Percentiles rank a stretch among this genome's conserved stretches.
phyloP scores from a whole-genome alignment of 1,139 yeast species.

The Geotrichum klebahnii region DNA sequence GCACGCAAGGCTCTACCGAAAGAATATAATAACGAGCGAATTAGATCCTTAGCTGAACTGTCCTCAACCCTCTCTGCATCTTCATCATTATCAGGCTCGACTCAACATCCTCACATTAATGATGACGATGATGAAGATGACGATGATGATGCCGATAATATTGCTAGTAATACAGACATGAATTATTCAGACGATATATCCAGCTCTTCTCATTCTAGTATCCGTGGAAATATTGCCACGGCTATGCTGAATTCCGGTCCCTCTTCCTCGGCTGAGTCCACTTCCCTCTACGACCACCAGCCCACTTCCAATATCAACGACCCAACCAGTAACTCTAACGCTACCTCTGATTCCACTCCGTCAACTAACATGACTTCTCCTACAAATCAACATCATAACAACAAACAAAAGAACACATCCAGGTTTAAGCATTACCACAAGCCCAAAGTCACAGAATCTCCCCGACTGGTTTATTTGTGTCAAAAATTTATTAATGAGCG shows the following conservation, averaged over 20 bases:
- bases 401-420: constrained; percentile 11
- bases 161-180: constrained; percentile 11
- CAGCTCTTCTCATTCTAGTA: not conserved
- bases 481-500: constrained; percentile 46
- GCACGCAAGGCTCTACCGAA: constrained; percentile 11
- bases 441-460: constrained; percentile 40
- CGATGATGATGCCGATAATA: constrained; percentile 19
- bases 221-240: not conserved
- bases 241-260: not conserved
- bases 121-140: constrained; percentile 22
- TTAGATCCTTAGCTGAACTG: constrained; percentile 28
- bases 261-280: not conserved
- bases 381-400: constrained; percentile 1
- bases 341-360: not conserved
- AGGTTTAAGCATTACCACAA: constrained; percentile 39
- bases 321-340: too few species aligned
- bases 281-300: too few species aligned
- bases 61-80: constrained; percentile 34
- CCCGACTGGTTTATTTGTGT: constrained; percentile 36
- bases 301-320: too few species aligned
- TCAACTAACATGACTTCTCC: not conserved
- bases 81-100: constrained; percentile 32
- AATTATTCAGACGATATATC: constrained; percentile 3
- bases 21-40: constrained; percentile 11
- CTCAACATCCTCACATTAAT: constrained; percentile 17